These are phyloP conservation scores for Melastoma candidum DNA, from an alignment of 441 rosid genomes.

Conservation along the genomic window DNA sequence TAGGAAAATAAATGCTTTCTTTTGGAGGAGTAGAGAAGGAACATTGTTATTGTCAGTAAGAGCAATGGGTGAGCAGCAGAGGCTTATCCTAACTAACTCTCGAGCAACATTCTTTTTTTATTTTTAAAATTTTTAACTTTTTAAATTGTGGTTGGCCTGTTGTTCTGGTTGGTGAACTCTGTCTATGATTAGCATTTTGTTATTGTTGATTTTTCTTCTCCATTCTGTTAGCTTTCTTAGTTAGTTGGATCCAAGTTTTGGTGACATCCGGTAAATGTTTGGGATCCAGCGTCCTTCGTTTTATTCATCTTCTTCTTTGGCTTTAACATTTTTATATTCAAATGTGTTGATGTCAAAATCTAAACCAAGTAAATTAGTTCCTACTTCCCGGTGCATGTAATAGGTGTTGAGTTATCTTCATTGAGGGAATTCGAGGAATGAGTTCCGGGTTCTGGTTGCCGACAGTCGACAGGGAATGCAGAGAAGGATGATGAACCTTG, in stretches of 20 bases:
- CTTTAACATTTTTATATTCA: conserved; percentile 20
- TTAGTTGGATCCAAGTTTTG: conserved; percentile 38
- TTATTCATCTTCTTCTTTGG: neutral
- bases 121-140: conserved; percentile 2
- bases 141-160: no score
- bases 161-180: conserved; percentile 22
- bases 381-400: conserved; percentile 9
- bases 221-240: conserved; percentile 21
- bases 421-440: conserved; percentile 7
- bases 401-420: conserved; percentile 14
- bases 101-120: conserved; percentile 9
- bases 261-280: conserved; percentile 31
- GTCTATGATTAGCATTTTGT: conserved; percentile 20
- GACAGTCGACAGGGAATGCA: conserved; percentile 1
- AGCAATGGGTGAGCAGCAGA: conserved; percentile 16
- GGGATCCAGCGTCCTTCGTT: neutral
- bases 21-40: no score
- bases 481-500: conserved; percentile 2
- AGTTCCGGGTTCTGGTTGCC: neutral
- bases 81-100: conserved; percentile 9
- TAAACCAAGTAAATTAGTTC: conserved; percentile 24
- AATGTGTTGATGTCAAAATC: conserved; percentile 28
- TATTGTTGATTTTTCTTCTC: conserved; percentile 21
- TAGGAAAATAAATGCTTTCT: no score
- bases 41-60: neutral